phyloP scores from a whole-genome alignment of 1,284 basidiomycete genomes.

The Pholiota adiposa region DNA sequence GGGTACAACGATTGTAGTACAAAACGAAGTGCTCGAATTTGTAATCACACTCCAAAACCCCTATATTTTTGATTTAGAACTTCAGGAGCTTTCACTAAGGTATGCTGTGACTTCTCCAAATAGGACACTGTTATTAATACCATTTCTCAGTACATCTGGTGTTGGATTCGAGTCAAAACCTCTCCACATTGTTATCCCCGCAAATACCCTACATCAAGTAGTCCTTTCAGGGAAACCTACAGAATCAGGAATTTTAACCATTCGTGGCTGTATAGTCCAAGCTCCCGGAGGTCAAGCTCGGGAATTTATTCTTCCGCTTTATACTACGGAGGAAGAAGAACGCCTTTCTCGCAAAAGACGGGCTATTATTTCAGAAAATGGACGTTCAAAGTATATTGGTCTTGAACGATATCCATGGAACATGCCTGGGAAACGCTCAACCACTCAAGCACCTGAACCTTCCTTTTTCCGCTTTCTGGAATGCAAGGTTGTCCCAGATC shows the following conservation, averaged over 20 bases:
- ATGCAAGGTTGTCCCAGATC: conserved; percentile 81
- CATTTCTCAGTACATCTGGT: conserved; percentile 73
- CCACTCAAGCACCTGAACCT: conserved; percentile 38
- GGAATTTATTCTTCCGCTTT: conserved; percentile 79
- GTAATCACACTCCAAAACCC: conserved; percentile 89
- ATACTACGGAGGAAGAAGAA: conserved; percentile 75
- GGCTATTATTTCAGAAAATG: conserved; percentile 64
- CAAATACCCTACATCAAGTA: conserved; percentile 76
- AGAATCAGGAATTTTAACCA: conserved; percentile 65
- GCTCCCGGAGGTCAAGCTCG: conserved; percentile 74
- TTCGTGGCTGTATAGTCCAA: conserved; percentile 82
- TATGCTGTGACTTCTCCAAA: conserved; percentile 36
- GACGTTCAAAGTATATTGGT: conserved; percentile 72
- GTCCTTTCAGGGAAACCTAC: conserved; percentile 73
- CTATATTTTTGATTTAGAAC: conserved; percentile 88
- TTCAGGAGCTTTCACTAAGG: conserved; percentile 84
- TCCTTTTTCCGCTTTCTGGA: conserved; percentile 60
- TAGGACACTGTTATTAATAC: background rate
- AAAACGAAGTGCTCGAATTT: conserved; percentile 84
- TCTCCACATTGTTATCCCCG: conserved; percentile 64
- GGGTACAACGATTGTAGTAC: conserved; percentile 72
- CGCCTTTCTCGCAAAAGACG: conserved; percentile 58
- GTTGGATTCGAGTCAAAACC: conserved; percentile 73
- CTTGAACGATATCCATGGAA: conserved; percentile 69
- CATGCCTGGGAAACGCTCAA: conserved; percentile 43